Conservation (phyloP, 2,329 filamentous ascomycete species). For the Aureobasidium zeae region DNA sequence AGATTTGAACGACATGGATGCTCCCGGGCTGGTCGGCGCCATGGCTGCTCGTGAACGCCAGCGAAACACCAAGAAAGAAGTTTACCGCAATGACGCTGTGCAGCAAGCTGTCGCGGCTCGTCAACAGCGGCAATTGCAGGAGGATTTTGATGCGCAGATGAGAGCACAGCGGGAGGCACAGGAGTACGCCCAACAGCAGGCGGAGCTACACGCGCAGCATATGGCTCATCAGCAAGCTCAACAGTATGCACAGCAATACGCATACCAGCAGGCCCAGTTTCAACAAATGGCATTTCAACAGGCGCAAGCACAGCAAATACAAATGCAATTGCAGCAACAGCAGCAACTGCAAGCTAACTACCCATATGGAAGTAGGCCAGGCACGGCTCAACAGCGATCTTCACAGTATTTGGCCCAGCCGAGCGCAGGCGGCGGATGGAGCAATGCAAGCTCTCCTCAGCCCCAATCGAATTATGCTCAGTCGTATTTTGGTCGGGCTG, state of each 20-base stretch:
- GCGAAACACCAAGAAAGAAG: slow-evolving; percentile 60
- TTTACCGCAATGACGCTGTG: slow-evolving; percentile 54
- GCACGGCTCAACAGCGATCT: slow-evolving; percentile 14
- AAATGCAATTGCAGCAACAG: slow-evolving; percentile 9
- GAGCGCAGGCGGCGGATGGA: slow-evolving; percentile 6
- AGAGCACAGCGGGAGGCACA: slow-evolving; percentile 31
- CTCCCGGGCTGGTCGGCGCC: slow-evolving; percentile 57
- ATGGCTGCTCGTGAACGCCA: slow-evolving; percentile 75
- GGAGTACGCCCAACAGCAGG: slow-evolving; percentile 25
- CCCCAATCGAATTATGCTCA: slow-evolving; percentile 14
- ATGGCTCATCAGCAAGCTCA: slow-evolving; percentile 22
- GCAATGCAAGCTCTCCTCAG: slow-evolving; percentile 8
- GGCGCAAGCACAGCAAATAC: slow-evolving; percentile 23
- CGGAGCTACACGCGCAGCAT: slow-evolving; percentile 18
- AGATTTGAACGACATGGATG: slow-evolving; percentile 27
- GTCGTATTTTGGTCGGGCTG: slow-evolving; percentile 6
- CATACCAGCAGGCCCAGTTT: slow-evolving; percentile 23
- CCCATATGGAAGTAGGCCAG: slow-evolving; percentile 8
- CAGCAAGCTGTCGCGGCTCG: slow-evolving; percentile 54
- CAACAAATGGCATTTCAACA: slow-evolving; percentile 27
- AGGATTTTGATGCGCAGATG: slow-evolving; percentile 32
- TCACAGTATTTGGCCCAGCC: slow-evolving; percentile 15
- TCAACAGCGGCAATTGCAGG: slow-evolving; percentile 42
- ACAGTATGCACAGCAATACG: slow-evolving; percentile 23
- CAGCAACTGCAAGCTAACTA: slow-evolving; percentile 7